phyloP scores from a whole-genome alignment of 176 grass and related monocot genomes.

The Musa beccarii region DNA sequence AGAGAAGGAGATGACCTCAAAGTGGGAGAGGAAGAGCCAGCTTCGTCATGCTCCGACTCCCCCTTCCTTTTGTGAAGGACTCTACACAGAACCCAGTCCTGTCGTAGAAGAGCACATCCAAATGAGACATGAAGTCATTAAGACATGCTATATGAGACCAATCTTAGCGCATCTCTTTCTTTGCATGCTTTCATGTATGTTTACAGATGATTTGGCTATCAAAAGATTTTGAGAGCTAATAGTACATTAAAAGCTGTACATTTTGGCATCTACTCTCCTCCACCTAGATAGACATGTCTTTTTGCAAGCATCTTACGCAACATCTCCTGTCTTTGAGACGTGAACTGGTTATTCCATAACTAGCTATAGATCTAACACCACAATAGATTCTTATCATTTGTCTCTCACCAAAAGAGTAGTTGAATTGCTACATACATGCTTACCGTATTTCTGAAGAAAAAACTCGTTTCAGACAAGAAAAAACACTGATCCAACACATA shows the following conservation, averaged over 20 bases:
- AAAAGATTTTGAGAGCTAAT: no score
- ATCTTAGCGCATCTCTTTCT: no score
- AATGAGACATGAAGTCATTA: no score
- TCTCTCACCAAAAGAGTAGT: not conserved
- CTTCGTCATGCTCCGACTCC: constrained; percentile 34
- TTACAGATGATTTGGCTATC: no score
- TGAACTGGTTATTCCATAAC: not conserved
- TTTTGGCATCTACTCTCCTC: no score
- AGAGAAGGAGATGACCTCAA: constrained; percentile 17
- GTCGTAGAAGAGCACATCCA: not conserved
- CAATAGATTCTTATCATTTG: not conserved
- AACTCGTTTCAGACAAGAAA: no score
- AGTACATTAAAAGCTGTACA: no score
- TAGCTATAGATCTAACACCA: not conserved
- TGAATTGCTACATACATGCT: not conserved
- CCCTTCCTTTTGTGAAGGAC: constrained; percentile 71
- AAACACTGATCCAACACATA: no score
- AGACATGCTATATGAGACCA: no score
- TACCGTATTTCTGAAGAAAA: no score
- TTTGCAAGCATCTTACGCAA: not conserved
- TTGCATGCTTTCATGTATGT: no score
- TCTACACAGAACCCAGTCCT: constrained; percentile 91
- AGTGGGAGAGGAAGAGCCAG: constrained; percentile 21
- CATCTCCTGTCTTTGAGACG: not conserved
- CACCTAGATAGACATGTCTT: not conserved